Base-by-base conservation (phyloP, 345 rosid species). In the Streptanthus diversifolius region DNA sequence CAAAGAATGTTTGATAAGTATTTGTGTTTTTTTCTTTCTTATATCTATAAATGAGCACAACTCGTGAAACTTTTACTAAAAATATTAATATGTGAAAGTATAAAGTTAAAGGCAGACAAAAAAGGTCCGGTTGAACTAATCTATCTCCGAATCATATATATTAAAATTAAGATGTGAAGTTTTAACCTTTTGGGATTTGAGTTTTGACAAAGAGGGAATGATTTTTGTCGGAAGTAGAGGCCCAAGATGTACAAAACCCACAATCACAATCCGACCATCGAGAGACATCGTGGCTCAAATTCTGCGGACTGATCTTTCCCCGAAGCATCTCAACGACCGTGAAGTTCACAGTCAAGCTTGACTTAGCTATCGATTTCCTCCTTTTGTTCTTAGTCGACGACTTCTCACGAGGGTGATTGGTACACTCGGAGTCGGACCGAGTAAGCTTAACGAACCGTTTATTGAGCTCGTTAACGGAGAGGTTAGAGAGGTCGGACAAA, bases 241-340 rank as follows among this genome's bases (percentile, higher is more conserved):
- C 47, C 99, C 99, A 95, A 7, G 82, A 78, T 37, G 82, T 90
- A 78, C 99, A 95, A 64, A 77, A 56, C 30, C 76, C 79, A 71
- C 99, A 95, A 63, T 88, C 97, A 64, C 99, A 95, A 70, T 93
- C 98, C 1, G 96, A 93, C 98, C 98, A 93, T 80, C 96, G 83
- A 11, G 96, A 86, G 39, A 83, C 27, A 19, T 70, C 68, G 11
- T 45, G 44, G 10, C 45, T 66, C 44, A 43, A 27, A 41, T 60
- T 66, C 25, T 66, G 63, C 51, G 35, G 77, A 24, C 25, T 66
- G 14, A 77, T 71, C 57, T 77, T 78, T 3, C 85, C 85, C 59
- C 81, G 79, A 13, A 66, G 78, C 63, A 52, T 89, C 82, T 86
- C 91, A 54, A 91, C 89, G 14, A 89, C 81, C 75, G 90, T 79